A percentile compares a stretch with the other conserved stretches of the same genome.
These are phyloP conservation scores for Leccinum ochraceum DNA, from an alignment of 768 basidiomycete species.

Conservation along the genomic window DNA sequence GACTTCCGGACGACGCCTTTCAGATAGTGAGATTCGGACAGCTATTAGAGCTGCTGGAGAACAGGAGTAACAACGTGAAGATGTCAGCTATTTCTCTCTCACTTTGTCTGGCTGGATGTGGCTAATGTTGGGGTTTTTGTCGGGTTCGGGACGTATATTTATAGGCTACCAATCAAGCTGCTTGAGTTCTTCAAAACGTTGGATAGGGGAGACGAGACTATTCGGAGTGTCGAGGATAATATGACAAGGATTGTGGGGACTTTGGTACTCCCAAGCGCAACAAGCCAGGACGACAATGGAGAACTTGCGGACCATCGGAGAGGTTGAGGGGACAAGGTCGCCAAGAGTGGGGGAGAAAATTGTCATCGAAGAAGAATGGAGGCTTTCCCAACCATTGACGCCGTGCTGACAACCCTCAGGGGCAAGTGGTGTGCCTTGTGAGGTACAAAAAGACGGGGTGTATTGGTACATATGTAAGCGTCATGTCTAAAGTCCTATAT, in stretches of 20 bases:
- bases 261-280: conserved; percentile 17
- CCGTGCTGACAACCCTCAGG: no score
- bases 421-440: no score
- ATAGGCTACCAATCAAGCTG: conserved; percentile 38
- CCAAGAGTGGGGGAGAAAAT: no score
- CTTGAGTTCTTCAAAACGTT: conserved; percentile 35
- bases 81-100: conserved; percentile 31
- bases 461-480: no score
- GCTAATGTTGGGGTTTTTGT: background rate
- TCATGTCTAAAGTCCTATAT: no score
- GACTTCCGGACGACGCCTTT: conserved; percentile 11
- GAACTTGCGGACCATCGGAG: conserved; percentile 25
- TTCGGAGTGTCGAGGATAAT: background rate
- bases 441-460: no score
- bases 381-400: no score
- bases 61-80: conserved; percentile 19
- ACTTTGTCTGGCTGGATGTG: background rate
- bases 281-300: conserved; percentile 23
- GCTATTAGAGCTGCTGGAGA: conserved; percentile 31
- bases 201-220: conserved; percentile 17
- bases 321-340: conserved; percentile 12
- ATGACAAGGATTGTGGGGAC: conserved; percentile 12
- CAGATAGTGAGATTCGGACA: conserved; percentile 35
- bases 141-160: no score
- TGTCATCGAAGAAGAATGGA: no score